Percentiles rank a stretch among this genome's conserved stretches.
phyloP scores from a whole-genome alignment of 768 basidiomycete genomes.

The Podaxis sp. region DNA sequence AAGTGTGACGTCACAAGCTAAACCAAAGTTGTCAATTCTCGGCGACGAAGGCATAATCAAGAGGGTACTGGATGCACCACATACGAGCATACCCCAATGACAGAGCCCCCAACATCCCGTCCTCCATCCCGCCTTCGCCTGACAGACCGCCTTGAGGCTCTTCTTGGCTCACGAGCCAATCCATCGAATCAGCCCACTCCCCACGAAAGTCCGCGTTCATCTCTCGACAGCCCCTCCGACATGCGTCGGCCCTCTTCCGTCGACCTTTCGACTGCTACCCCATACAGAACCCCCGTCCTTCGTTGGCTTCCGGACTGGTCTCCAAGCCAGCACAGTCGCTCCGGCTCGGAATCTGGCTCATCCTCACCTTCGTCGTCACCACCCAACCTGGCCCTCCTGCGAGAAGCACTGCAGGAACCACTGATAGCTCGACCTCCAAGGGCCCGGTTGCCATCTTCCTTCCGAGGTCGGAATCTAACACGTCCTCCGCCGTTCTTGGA shows the following conservation, averaged over 20 bases:
- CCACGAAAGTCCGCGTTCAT: background rate
- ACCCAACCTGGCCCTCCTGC: slow-evolving; percentile 38
- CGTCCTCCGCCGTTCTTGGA: slow-evolving; percentile 54
- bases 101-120: slow-evolving; percentile 7
- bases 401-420: slow-evolving; percentile 48
- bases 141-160: slow-evolving; percentile 23
- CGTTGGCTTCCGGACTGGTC: slow-evolving; percentile 44
- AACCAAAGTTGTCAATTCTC: background rate
- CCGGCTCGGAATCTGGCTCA: slow-evolving; percentile 14
- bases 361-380: slow-evolving; percentile 31
- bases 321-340: slow-evolving; percentile 30
- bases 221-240: slow-evolving; percentile 4
- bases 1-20: slow-evolving; percentile 36
- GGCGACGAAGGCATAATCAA: background rate
- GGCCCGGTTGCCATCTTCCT: slow-evolving; percentile 40
- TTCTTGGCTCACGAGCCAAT: slow-evolving; percentile 15
- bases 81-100: slow-evolving; percentile 5
- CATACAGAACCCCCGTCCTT: slow-evolving; percentile 33
- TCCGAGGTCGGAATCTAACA: slow-evolving; percentile 30
- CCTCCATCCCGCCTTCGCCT: slow-evolving; percentile 23
- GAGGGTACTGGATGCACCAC: background rate
- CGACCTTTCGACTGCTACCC: background rate
- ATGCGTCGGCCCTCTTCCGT: background rate
- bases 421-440: slow-evolving; percentile 38
- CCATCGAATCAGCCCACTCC: background rate